Evolutionary conservation across 2,329 filamentous ascomycete species (phyloP).

Genomic region (Ophiostoma montium): DNA sequence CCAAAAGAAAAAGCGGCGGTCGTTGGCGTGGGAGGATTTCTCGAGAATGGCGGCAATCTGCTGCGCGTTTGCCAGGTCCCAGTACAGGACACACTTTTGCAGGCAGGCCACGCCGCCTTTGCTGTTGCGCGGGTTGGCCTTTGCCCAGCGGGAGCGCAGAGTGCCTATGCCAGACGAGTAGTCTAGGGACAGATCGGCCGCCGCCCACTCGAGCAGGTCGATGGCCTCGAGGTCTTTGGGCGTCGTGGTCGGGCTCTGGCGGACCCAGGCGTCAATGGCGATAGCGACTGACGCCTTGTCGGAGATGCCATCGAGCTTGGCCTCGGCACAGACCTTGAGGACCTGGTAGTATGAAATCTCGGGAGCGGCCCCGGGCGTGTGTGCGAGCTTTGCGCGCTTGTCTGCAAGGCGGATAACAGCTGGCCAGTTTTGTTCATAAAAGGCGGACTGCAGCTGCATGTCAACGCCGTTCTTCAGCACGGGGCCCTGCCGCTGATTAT

Average conservation of each 20-base stretch:
- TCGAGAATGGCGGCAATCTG: conserved; percentile 43
- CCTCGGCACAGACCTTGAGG: conserved; percentile 35
- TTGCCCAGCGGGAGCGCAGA: conserved; percentile 35
- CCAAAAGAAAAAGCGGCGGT: conserved; percentile 37
- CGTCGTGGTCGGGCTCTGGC: conserved; percentile 28
- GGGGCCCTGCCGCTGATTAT: conserved; percentile 17
- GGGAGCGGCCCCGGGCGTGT: conserved; percentile 29
- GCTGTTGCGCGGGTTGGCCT: conserved; percentile 33
- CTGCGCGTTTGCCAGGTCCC: conserved; percentile 43
- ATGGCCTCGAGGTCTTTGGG: conserved; percentile 36
- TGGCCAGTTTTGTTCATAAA: conserved; percentile 39
- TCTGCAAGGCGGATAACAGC: conserved; percentile 36
- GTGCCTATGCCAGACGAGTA: conserved; percentile 35
- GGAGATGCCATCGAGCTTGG: conserved; percentile 33
- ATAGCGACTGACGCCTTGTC: conserved; percentile 31
- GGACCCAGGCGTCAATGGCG: conserved; percentile 31
- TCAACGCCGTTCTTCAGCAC: conserved; percentile 36
- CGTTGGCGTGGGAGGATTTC: conserved; percentile 30
- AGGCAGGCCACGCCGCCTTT: conserved; percentile 29
- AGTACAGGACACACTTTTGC: conserved; percentile 37
- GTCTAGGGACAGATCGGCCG: conserved; percentile 17
- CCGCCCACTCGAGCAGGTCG: conserved; percentile 41
- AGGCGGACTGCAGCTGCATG: conserved; percentile 40
- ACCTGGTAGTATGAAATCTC: conserved; percentile 35
- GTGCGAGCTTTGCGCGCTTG: conserved; percentile 27